Conservation (phyloP, 306 rosid species). For the Gastrolobium bilobum region DNA sequence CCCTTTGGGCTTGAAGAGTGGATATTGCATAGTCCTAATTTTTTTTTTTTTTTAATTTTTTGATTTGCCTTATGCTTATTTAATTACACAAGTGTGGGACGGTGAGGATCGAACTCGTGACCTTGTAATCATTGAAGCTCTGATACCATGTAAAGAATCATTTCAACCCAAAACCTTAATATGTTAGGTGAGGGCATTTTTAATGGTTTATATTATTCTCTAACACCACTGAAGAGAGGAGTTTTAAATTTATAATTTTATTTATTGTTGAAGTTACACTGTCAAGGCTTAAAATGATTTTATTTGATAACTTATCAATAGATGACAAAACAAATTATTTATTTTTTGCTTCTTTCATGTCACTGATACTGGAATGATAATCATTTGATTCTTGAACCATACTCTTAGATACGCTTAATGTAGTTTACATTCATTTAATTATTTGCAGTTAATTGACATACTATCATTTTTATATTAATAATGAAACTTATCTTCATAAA, state of each 20-base stretch:
- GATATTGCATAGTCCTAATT: too few relatives aligned
- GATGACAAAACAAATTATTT: not conserved
- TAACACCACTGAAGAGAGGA: not conserved
- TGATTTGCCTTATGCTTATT: too few relatives aligned
- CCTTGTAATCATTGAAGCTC: too few relatives aligned
- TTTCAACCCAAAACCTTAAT: too few relatives aligned
- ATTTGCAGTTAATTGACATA: slow-evolving; percentile 24
- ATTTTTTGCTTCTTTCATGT: not conserved
- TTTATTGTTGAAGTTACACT: not conserved
- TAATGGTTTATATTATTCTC: too few relatives aligned
- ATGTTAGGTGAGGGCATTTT: too few relatives aligned
- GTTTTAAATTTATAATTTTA: not conserved
- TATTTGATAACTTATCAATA: not conserved
- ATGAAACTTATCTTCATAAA: slow-evolving; percentile 42
- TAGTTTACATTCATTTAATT: slow-evolving; percentile 2
- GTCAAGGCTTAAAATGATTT: not conserved
- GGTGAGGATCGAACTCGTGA: too few relatives aligned
- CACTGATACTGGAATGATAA: not conserved
- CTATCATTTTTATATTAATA: not conserved
- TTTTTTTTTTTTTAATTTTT: too few relatives aligned
- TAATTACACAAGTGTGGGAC: too few relatives aligned
- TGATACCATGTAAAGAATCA: too few relatives aligned
- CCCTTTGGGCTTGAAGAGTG: too few relatives aligned
- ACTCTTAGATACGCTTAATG: not conserved
- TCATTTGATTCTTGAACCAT: slow-evolving; percentile 23